Base-by-base conservation (phyloP, 2,329 filamentous ascomycete species). In the Botrytis deweyae region DNA sequence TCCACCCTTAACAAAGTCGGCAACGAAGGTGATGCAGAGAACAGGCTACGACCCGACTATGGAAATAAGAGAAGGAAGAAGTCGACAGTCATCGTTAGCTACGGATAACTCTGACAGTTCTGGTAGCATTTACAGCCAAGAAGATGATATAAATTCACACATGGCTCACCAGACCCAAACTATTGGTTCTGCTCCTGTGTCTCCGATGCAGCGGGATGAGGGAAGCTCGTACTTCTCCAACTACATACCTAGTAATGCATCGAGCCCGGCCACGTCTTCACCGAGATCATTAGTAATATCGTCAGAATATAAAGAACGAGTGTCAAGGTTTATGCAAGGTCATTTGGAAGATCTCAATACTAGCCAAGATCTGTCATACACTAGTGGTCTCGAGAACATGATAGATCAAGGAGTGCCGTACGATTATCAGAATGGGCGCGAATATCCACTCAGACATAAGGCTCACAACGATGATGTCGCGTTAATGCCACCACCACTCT, bases 11-110 rank as follows among this genome's bases (percentile, higher is more conserved):
- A 75, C 75, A 3, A 75, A 73, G 44, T 77, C 75, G 14, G 74
- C 75, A 20, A 69, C 74, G 16, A 78, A 79, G 55, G 76, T 78
- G 14, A 71, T 75, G 59, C 76, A 79, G 59, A 68, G 77, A 33
- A 78, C 77, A 3, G 76, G 76, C 5, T 75, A 72, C 55, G 76
- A 78, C 64, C 74, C 76, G 14, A 73, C 46, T 9, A 67, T 44
- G 70, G 33, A 72, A 4, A 66, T 55, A 42, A 72, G 22, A 55
- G 46, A 67, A 49, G 61, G 61, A 6, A 55, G 5, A 22, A 65
- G 61, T 46, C 70, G 22, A 16, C 61, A 52, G 22, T 72, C 62
- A 36, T 55, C 70, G 9, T 67, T 72, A 72, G 16, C 52, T 36
- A 67, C 46, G 25, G 70, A 67, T 29, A 9, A 36, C 9, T 72